phyloP scores from a whole-genome alignment of 768 basidiomycete genomes.

The Pleurotus sapidus region DNA sequence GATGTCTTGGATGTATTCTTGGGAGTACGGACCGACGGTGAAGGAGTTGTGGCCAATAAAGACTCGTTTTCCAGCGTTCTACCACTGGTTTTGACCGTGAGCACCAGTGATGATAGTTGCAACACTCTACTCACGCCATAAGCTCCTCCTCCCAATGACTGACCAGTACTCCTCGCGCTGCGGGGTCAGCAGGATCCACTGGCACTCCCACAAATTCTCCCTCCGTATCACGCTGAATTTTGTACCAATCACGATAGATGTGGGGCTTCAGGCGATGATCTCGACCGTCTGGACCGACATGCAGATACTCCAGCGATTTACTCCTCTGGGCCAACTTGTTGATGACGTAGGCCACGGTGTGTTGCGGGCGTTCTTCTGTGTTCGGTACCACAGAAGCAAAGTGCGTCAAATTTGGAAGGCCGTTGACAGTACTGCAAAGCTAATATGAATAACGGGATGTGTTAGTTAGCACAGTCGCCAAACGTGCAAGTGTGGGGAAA shows the following conservation, averaged over 20 bases:
- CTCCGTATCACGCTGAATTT: not conserved
- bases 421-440: not conserved
- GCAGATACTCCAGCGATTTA: not conserved
- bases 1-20: too few species aligned
- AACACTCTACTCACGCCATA: too few species aligned
- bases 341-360: not conserved
- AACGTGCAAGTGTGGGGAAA: not conserved
- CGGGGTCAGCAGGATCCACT: too few species aligned
- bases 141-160: too few species aligned
- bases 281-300: conserved; percentile 5
- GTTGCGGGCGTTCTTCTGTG: not conserved
- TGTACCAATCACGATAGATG: not conserved
- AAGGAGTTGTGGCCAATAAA: too few species aligned
- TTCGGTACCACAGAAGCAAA: conserved; percentile 6
- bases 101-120: too few species aligned
- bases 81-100: too few species aligned
- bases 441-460: not conserved
- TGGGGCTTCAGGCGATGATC: not conserved
- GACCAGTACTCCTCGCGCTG: too few species aligned
- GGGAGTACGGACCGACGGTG: too few species aligned
- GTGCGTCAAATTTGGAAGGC: not conserved
- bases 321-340: not conserved
- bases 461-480: not conserved
- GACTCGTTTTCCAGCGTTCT: too few species aligned
- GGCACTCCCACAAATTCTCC: not conserved